These are phyloP conservation scores for Bertia moriformis DNA, from an alignment of 2,329 filamentous ascomycete species.

Conservation along the genomic window DNA sequence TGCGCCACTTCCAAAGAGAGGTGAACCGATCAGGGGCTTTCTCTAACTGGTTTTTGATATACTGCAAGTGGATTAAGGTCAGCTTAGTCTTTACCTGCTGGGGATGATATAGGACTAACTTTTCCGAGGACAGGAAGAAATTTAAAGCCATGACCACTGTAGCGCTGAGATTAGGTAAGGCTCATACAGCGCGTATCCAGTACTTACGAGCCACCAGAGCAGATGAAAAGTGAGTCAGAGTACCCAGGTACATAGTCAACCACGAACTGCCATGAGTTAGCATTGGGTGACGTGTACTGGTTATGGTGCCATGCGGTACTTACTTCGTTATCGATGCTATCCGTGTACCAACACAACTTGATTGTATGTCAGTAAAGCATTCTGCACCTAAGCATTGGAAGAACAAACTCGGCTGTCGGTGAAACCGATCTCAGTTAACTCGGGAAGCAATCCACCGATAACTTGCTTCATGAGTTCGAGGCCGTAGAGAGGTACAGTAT, in stretches of 20 bases:
- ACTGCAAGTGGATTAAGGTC: conserved; percentile 4
- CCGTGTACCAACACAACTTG: conserved; percentile 5
- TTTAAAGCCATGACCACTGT: conserved; percentile 14
- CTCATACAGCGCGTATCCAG: neutral
- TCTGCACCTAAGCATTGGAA: neutral
- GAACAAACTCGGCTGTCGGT: conserved; percentile 7
- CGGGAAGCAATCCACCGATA: conserved; percentile 8
- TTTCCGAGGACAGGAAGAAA: conserved; percentile 13
- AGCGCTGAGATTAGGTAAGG: conserved; percentile 5
- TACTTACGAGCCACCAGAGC: conserved; percentile 9
- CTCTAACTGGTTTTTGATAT: conserved; percentile 10
- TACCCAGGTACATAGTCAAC: conserved; percentile 10
- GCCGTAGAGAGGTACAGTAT: conserved; percentile 10
- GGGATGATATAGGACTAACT: conserved; percentile 3
- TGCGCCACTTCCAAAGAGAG: conserved; percentile 9
- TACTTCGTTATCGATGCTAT: conserved; percentile 4
- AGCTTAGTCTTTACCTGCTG: too few relatives aligned
- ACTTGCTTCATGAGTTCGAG: conserved; percentile 10
- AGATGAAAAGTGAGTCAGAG: conserved; percentile 9
- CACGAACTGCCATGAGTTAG: conserved; percentile 5
- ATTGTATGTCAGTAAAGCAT: neutral
- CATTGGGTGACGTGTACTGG: too few relatives aligned
- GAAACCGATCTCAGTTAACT: conserved; percentile 9
- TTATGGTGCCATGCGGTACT: too few relatives aligned
- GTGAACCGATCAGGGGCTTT: conserved; percentile 9